phyloP scores from a whole-genome alignment of 805 yeast species.

The Yamadazyma akitaensis region DNA sequence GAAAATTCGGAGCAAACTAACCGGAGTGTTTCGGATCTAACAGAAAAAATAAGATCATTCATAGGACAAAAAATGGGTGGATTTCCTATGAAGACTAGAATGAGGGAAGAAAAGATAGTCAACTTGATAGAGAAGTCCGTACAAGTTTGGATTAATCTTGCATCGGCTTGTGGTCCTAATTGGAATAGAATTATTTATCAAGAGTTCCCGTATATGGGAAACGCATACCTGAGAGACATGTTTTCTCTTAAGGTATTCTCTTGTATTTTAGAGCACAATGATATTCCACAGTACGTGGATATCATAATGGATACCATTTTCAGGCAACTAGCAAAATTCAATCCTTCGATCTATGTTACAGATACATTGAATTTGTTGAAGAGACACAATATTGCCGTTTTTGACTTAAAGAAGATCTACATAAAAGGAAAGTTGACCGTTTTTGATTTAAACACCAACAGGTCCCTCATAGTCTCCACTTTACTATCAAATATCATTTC shows the following conservation, averaged over 20 bases:
- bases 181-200: slow-evolving; percentile 39
- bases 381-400: not conserved
- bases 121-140: slow-evolving; percentile 25
- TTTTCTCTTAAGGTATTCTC: slow-evolving; percentile 27
- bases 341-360: slow-evolving; percentile 25
- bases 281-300: slow-evolving; percentile 20
- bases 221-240: slow-evolving; percentile 32
- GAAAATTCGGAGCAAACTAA: not conserved
- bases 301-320: slow-evolving; percentile 21
- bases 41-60: slow-evolving; percentile 6
- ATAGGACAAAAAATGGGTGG: slow-evolving; percentile 34
- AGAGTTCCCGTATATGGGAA: slow-evolving; percentile 39
- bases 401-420: not conserved
- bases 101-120: slow-evolving; percentile 20
- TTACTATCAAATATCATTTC: slow-evolving; percentile 1
- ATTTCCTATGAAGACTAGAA: slow-evolving; percentile 25
- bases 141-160: slow-evolving; percentile 29
- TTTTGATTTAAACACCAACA: slow-evolving; percentile 9
- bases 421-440: slow-evolving; percentile 3
- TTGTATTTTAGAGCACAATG: slow-evolving; percentile 22
- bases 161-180: slow-evolving; percentile 17
- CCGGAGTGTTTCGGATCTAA: not conserved
- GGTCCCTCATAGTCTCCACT: slow-evolving; percentile 4
- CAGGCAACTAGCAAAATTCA: slow-evolving; percentile 22
- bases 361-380: slow-evolving; percentile 12